Evolutionary conservation across 371 early-diverging fungal species (phyloP).

Genomic region (Mucor indicus): DNA sequence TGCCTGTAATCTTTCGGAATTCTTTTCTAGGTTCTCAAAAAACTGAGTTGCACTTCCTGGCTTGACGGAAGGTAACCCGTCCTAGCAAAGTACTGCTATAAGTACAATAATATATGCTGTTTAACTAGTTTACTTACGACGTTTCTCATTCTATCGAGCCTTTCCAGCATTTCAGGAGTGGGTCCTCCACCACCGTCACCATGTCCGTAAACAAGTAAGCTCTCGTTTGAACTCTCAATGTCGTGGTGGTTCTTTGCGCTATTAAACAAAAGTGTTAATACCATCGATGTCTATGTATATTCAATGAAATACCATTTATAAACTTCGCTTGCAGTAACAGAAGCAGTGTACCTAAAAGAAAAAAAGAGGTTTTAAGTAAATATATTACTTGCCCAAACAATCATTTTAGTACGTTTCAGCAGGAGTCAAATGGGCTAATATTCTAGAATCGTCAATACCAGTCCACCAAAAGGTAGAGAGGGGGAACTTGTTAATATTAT

Average conservation of each 20-base stretch:
- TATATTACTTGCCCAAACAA: neutral
- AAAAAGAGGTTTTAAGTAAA: neutral
- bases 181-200: slow-evolving; percentile 99
- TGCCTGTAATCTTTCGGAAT: slow-evolving; percentile 64
- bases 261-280: neutral
- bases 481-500: slow-evolving; percentile 97
- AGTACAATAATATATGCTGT: no score
- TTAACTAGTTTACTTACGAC: slow-evolving; percentile 47
- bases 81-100: no score
- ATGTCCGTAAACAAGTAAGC: slow-evolving; percentile 54
- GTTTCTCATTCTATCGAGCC: slow-evolving; percentile 70
- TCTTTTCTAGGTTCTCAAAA: slow-evolving; percentile 70
- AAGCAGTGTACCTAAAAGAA: slow-evolving; percentile 32
- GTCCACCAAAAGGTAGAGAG: slow-evolving; percentile 90
- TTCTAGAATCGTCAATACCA: slow-evolving; percentile 70
- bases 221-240: slow-evolving; percentile 37
- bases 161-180: slow-evolving; percentile 80
- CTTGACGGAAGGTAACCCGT: slow-evolving; percentile 71
- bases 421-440: slow-evolving; percentile 83
- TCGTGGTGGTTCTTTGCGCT: slow-evolving; percentile 44
- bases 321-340: slow-evolving; percentile 33
- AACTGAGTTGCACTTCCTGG: slow-evolving; percentile 78
- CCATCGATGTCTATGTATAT: neutral
- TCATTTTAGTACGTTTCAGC: slow-evolving; percentile 62
- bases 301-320: slow-evolving; percentile 32